These are phyloP conservation scores for Picochlorum sp. DNA, from an alignment of 139 green algal species.

Conservation along the genomic window DNA sequence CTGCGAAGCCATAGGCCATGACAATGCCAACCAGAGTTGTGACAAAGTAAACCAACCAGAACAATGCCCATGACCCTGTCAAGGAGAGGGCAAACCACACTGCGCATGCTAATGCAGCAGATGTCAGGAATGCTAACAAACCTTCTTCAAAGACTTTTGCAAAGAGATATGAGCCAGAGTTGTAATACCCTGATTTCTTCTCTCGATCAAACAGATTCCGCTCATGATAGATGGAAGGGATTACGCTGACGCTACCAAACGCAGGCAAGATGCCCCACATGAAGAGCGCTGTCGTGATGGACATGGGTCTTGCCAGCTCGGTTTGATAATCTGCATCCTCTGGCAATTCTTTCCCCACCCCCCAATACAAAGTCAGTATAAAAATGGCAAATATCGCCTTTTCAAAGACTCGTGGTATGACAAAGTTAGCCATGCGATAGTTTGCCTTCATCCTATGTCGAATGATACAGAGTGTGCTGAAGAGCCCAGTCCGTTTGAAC, in stretches of 20 bases:
- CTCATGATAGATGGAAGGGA: conserved; percentile 25
- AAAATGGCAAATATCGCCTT: conserved; percentile 37
- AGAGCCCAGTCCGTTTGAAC: neutral
- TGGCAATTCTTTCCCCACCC: conserved; percentile 2
- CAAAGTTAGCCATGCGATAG: conserved; percentile 43
- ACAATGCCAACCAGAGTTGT: conserved; percentile 45
- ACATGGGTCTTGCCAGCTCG: conserved; percentile 35
- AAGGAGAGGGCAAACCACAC: conserved; percentile 50
- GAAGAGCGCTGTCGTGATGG: conserved; percentile 63
- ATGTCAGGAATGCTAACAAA: conserved; percentile 15
- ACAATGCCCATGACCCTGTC: conserved; percentile 44
- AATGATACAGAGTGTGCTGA: conserved; percentile 24
- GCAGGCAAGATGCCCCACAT: conserved; percentile 62
- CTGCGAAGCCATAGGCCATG: conserved; percentile 57
- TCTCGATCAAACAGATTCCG: conserved; percentile 21
- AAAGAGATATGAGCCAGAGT: conserved; percentile 61
- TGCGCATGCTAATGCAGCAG: conserved; percentile 21
- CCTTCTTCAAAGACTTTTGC: conserved; percentile 65
- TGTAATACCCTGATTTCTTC: conserved; percentile 23
- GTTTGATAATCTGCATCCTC: neutral
- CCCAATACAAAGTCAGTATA: conserved; percentile 7
- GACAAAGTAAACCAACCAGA: conserved; percentile 47
- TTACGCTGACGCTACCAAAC: conserved; percentile 33
- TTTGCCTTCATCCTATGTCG: conserved; percentile 64
- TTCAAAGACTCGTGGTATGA: conserved; percentile 62